Evolutionary conservation across 2,329 filamentous ascomycete genomes (phyloP).

Genomic region (Stachybotrys elegans): DNA sequence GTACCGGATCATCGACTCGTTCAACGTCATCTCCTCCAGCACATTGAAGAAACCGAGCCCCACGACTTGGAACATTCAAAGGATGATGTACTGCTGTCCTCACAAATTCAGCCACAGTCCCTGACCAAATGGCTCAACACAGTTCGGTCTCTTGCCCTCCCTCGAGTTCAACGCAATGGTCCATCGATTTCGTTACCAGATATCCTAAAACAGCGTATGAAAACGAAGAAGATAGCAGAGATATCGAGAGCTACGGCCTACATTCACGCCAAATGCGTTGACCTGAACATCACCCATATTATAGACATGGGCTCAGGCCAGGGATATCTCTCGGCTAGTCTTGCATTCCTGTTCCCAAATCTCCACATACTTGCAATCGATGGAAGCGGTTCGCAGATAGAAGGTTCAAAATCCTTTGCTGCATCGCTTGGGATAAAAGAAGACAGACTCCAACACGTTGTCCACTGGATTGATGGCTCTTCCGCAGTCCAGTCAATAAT

Average conservation of each 20-base stretch:
- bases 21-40: constrained; percentile 23
- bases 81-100: not conserved
- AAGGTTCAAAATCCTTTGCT: constrained; percentile 18
- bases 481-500: constrained; percentile 14
- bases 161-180: constrained; percentile 14
- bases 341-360: constrained; percentile 21
- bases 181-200: constrained; percentile 13
- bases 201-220: constrained; percentile 19
- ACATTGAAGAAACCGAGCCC: constrained; percentile 12
- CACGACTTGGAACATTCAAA: not conserved
- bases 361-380: constrained; percentile 23
- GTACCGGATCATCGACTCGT: constrained; percentile 21
- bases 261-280: constrained; percentile 16
- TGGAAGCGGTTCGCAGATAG: constrained; percentile 22
- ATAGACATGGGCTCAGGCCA: constrained; percentile 22
- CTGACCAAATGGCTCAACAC: constrained; percentile 16
- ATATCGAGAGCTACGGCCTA: constrained; percentile 20
- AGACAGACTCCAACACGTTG: constrained; percentile 15
- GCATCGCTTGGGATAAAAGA: constrained; percentile 15
- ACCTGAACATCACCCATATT: constrained; percentile 17
- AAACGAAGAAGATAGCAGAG: constrained; percentile 24
- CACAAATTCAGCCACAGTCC: constrained; percentile 12
- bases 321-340: constrained; percentile 23
- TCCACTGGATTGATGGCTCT: constrained; percentile 23
- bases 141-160: constrained; percentile 17